Base-by-base conservation (phyloP, 2,329 filamentous ascomycete species). In the Fusarium sp. region DNA sequence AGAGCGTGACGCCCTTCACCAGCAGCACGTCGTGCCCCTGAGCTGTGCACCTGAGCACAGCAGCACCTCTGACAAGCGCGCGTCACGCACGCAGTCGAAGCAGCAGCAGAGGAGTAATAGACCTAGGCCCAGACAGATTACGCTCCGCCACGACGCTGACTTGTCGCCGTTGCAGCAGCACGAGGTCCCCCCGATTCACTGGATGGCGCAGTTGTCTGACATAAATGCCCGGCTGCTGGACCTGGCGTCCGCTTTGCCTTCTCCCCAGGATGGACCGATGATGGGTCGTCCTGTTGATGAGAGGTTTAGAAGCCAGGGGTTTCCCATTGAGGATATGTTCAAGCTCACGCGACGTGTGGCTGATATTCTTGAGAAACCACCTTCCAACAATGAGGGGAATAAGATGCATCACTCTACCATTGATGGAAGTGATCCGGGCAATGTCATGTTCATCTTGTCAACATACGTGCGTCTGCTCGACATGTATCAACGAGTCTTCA, bases 251-350 rank as follows among this genome's bases (percentile, higher is more conserved):
- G 72, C 75, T 39, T 69, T 84, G 38, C 79, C 81, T 10, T 71
- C 77, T 61, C 76, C 76, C 9, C 71, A 71, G 35, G 74, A 73
- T 33, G 77, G 72, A 9, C 71, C 70, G 0, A 61, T 69, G 2
- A 51, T 75, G 10, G 58, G 62, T 20, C 64, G 64, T 42, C 78
- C 76, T 18, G 65, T 59, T 35, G 75, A 75, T 35, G 76, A 75
- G 61, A 73, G 65, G 63, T 77, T 70, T 41, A 77, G 67, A 44
- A 65, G 60, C 30, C 65, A 68, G 63, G 79, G 75, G 30, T 85
- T 85, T 50, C 82, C 83, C 7, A 79, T 85, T 38, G 82, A 84
- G 50, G 79, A 80, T 39, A 81, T 85, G 75, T 85, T 84, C 74
- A 78, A 82, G 59, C 77, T 84, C 30, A 84, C 83, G 9, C 79